A percentile compares a stretch with the other conserved stretches of the same genome.
These are phyloP conservation scores for Kuraishia piskuri DNA, from an alignment of 805 yeast species.

Conservation along the genomic window DNA sequence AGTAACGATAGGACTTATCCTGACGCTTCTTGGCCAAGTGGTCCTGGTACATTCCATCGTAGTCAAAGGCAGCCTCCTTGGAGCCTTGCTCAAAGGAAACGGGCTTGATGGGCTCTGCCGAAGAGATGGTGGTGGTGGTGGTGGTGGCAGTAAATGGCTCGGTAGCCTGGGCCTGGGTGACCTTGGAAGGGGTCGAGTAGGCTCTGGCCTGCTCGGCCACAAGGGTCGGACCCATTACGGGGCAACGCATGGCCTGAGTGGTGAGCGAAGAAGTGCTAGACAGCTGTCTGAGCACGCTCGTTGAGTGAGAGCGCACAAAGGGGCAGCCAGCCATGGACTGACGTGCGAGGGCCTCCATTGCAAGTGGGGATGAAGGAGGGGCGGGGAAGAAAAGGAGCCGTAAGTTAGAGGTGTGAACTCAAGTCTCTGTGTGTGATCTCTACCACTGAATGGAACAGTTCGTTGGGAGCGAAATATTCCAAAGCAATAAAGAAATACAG, in stretches of 20 bases:
- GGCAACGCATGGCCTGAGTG: constrained; percentile 66
- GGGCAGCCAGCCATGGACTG: constrained; percentile 80
- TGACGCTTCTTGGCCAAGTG: constrained; percentile 68
- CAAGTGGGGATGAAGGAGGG: background rate
- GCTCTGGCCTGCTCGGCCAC: constrained; percentile 26
- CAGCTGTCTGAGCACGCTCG: constrained; percentile 51
- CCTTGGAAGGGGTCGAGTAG: constrained; percentile 39
- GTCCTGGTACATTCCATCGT: constrained; percentile 53
- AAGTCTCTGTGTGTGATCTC: background rate
- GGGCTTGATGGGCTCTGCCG: constrained; percentile 6
- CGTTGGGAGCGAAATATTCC: background rate
- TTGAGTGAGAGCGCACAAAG: constrained; percentile 52
- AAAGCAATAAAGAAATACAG: background rate
- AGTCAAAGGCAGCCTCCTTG: constrained; percentile 56
- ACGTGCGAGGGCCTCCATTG: constrained; percentile 74
- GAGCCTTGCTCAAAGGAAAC: constrained; percentile 27
- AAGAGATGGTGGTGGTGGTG: constrained; percentile 4
- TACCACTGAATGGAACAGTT: background rate
- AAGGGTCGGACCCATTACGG: constrained; percentile 84
- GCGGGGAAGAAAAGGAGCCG: background rate
- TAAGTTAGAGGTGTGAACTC: background rate
- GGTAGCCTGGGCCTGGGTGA: constrained; percentile 36
- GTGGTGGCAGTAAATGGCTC: constrained; percentile 22
- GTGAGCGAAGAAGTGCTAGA: constrained; percentile 37
- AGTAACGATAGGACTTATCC: constrained; percentile 91